Conservation (phyloP, 345 rosid genomes). For the Hypericum androsaemum region DNA sequence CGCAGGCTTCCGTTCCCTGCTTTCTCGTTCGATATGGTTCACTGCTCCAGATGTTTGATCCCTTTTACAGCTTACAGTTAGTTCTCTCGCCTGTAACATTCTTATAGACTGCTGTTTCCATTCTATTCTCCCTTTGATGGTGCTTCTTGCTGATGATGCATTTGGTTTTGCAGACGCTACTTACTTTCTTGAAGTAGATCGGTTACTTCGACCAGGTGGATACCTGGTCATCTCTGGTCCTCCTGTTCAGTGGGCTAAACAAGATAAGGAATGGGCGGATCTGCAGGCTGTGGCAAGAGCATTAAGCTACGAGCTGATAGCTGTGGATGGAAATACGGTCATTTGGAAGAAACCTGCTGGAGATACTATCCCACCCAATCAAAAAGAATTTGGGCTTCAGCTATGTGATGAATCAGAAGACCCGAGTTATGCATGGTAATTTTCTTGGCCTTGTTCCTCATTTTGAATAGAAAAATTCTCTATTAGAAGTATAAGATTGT, state of each 20-base stretch:
- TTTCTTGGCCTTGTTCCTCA: conserved; percentile 7
- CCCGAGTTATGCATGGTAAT: conserved; percentile 76
- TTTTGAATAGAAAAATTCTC: conserved; percentile 4
- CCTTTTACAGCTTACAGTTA: conserved; percentile 95
- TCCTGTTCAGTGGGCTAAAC: conserved; percentile 97
- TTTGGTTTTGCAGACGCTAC: conserved; percentile 64
- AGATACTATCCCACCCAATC: conserved; percentile 61
- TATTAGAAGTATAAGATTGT: not conserved
- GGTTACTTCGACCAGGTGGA: conserved; percentile 87
- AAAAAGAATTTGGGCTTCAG: conserved; percentile 67
- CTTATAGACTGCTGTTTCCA: conserved; percentile 31
- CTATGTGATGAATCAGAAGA: conserved; percentile 60
- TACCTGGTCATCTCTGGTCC: conserved; percentile 96
- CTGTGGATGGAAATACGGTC: conserved; percentile 87
- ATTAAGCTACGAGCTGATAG: conserved; percentile 80
- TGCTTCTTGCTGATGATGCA: conserved; percentile 13
- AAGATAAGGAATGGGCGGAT: conserved; percentile 97
- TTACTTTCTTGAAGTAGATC: conserved; percentile 86
- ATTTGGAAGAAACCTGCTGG: conserved; percentile 86
- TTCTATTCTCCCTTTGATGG: conserved; percentile 8
- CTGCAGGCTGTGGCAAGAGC: conserved; percentile 90
- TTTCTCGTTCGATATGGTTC: conserved; percentile 72
- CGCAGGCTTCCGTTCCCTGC: conserved; percentile 95
- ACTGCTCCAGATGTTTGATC: conserved; percentile 90
- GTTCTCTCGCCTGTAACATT: conserved; percentile 21